Evolutionary conservation across 2,329 filamentous ascomycete genomes (phyloP).

Genomic region (Intubia oerlemansii): DNA sequence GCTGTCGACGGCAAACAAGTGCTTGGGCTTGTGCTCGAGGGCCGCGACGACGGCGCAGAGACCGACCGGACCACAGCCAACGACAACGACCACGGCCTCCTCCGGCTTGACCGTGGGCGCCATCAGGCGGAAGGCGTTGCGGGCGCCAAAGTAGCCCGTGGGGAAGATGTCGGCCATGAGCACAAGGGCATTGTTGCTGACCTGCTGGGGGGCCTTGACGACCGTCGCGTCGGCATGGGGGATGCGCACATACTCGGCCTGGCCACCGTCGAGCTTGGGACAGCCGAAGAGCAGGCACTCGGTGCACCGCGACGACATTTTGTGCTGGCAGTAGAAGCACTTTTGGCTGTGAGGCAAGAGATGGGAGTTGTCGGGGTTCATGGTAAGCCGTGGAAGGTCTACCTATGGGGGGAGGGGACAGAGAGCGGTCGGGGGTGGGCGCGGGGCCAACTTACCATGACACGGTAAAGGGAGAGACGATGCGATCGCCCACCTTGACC

Average conservation of each 20-base stretch:
- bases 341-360: conserved; percentile 30
- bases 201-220: conserved; percentile 48
- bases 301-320: conserved; percentile 56
- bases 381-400: background rate
- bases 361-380: too few species aligned
- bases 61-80: conserved; percentile 73
- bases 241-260: conserved; percentile 66
- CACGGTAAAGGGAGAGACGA: conserved; percentile 68
- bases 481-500: conserved; percentile 51
- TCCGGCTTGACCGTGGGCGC: conserved; percentile 27
- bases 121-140: conserved; percentile 51
- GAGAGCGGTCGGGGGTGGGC: background rate
- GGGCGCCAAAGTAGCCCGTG: conserved; percentile 64
- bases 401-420: too few species aligned
- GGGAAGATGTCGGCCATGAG: conserved; percentile 92
- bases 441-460: conserved; percentile 52
- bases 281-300: conserved; percentile 52
- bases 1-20: conserved; percentile 61
- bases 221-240: conserved; percentile 64
- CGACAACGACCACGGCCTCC: conserved; percentile 52
- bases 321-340: conserved; percentile 71
- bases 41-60: conserved; percentile 66
- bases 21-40: conserved; percentile 51
- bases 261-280: conserved; percentile 47
- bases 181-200: conserved; percentile 54